These are phyloP conservation scores for Naegleria fowleri DNA, from an alignment of 208 protist species.

Conservation along the genomic window DNA sequence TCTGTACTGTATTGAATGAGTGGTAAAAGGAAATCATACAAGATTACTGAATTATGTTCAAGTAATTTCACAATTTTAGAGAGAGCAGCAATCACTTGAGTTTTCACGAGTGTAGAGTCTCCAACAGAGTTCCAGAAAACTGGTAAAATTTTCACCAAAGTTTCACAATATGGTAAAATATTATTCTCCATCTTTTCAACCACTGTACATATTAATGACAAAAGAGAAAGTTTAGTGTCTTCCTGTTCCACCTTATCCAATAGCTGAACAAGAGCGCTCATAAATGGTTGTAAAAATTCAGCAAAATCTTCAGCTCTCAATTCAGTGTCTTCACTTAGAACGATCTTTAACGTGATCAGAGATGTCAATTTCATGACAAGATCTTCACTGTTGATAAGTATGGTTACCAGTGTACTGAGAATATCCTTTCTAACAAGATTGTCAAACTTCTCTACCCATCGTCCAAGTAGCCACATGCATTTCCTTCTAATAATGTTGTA, in stretches of 20 bases:
- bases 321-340: not conserved
- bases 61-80: not conserved
- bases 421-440: not conserved
- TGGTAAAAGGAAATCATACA: conserved; percentile 5
- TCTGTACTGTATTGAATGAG: not conserved
- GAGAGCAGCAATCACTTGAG: not conserved
- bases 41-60: not conserved
- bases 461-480: not conserved
- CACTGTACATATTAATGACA: not conserved
- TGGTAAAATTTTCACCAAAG: not conserved
- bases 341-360: not conserved
- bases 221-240: conserved; percentile 7
- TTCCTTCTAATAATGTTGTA: not conserved
- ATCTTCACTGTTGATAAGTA: not conserved
- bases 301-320: not conserved
- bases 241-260: not conserved
- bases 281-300: conserved; percentile 2
- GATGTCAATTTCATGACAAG: not conserved
- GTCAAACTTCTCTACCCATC: not conserved
- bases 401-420: not conserved
- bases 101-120: not conserved
- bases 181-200: conserved; percentile 5
- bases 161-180: not conserved
- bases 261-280: not conserved
- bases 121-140: not conserved